Evolutionary conservation across 495 filamentous ascomycete species (phyloP), one percentile per base, ranked within the genome.

Genomic region (Penicillium subrubescens): DNA sequence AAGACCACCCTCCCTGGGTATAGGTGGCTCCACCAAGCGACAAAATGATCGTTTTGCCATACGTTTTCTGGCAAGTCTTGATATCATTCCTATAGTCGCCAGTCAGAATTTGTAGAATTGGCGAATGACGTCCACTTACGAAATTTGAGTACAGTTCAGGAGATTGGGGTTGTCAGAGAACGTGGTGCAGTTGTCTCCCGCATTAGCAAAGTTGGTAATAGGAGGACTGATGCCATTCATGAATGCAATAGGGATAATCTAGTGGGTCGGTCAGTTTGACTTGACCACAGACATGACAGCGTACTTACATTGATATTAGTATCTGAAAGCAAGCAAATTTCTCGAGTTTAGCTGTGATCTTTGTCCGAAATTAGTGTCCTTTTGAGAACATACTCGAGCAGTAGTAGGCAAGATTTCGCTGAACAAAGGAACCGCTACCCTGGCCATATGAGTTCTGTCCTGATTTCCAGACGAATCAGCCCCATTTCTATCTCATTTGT

Each of bases 181-280:
- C 27, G 71, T 46, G 25, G 79, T 83, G 74, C 85, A 87, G 52
- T 77, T 77, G 60, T 84, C 72, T 19, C 79, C 78, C 35, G 83
- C 78, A 60, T 82, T 88, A 52, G 85, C 81, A 61, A 88, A 85
- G 75, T 88, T 87, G 8, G 55, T 58, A 23, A 58, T 58, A 8
- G 55, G 55, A 58, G 55, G 55, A 27, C 35, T 43, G 3, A 58
- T 58, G 17, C 55, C 55, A n/a, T 58, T 29, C 55, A 58, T 58
- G 19, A 58, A 58, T 25, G 55, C 55, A 58, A 58, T 11, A n/a
- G 55, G 55, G 21, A 58, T 58, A 43, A 58, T 43, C 55, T 53
- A 29, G 11, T 19, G 14, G 6, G 10, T 6, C 25, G 3, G 17
- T 53, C 27, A 53, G 12, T 53, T 29, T n/a, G 0, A 29, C 1